Conservation (phyloP, 202 grass and related monocot genomes). For the Carex sylvatica region DNA sequence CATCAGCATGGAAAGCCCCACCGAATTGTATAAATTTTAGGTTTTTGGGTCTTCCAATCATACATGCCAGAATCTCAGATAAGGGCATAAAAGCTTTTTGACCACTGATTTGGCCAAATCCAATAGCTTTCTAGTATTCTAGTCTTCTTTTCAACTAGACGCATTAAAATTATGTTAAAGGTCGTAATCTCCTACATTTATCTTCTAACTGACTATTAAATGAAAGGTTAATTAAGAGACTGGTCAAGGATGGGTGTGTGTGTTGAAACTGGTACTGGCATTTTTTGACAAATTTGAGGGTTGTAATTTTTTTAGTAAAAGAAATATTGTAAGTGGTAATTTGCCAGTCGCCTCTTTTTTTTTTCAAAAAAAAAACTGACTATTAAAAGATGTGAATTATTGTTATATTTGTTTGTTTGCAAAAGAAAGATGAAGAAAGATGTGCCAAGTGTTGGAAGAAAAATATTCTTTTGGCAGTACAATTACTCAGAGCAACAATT, state of each 20-base stretch:
- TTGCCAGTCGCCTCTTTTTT: no score
- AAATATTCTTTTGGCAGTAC: neutral
- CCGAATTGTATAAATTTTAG: constrained; percentile 21
- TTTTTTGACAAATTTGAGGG: no score
- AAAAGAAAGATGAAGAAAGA: neutral
- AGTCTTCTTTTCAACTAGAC: constrained; percentile 1
- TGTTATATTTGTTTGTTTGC: neutral
- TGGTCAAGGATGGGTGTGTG: no score
- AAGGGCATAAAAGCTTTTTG: constrained; percentile 24
- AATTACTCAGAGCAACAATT: neutral
- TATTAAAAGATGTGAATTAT: neutral
- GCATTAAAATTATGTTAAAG: constrained; percentile 12
- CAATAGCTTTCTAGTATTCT: constrained; percentile 21
- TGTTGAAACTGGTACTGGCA: no score
- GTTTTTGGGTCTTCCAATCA: constrained; percentile 29
- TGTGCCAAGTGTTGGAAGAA: neutral
- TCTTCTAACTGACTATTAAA: neutral
- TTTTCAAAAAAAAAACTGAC: neutral
- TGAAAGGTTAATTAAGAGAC: neutral
- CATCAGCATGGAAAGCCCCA: constrained; percentile 34
- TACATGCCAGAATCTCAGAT: constrained; percentile 30
- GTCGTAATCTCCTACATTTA: constrained; percentile 12
- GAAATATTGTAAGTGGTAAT: no score
- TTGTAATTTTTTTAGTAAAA: no score
- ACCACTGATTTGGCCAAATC: constrained; percentile 33